phyloP scores from a whole-genome alignment of 305 asterid species.

The Fraxinus latifolia region DNA sequence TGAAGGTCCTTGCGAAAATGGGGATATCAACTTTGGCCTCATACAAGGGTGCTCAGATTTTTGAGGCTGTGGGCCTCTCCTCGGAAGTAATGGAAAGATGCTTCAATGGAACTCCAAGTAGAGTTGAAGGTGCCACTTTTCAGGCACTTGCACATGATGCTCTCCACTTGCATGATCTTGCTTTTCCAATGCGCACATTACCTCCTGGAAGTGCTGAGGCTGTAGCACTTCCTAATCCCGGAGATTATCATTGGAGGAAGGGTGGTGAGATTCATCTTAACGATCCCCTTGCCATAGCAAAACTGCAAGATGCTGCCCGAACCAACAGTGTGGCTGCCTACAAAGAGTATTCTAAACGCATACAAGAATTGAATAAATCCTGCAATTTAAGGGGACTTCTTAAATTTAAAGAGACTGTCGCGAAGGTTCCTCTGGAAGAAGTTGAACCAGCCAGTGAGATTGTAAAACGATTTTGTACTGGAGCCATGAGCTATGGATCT shows the following conservation, averaged over 20 bases:
- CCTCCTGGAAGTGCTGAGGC: conserved; percentile 96
- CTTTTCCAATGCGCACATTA: conserved; percentile 74
- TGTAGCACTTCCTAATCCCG: conserved; percentile 97
- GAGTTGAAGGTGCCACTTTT: conserved; percentile 99
- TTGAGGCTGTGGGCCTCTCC: conserved; percentile 99
- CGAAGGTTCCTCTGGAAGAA: conserved; percentile 74
- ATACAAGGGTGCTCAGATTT: conserved; percentile 97
- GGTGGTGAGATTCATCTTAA: conserved; percentile 95
- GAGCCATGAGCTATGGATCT: conserved; percentile 99
- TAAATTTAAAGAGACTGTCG: conserved; percentile 65
- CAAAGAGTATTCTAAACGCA: conserved; percentile 82
- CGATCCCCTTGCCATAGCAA: conserved; percentile 94
- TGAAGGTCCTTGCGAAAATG: conserved; percentile 99
- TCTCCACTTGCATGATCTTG: conserved; percentile 79
- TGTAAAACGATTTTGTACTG: conserved; percentile 90
- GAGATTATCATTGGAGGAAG: conserved; percentile 98
- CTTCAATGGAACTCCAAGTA: conserved; percentile 93
- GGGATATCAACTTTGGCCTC: conserved; percentile 99
- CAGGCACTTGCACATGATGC: conserved; percentile 89
- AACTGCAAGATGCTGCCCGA: conserved; percentile 91
- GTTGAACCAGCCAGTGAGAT: conserved; percentile 94
- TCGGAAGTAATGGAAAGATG: conserved; percentile 94
- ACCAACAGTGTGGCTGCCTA: conserved; percentile 90
- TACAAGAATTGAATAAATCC: conserved; percentile 77
- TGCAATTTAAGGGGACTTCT: conserved; percentile 96